Evolutionary conservation across 495 filamentous ascomycete genomes (phyloP).

Genomic region (Parathielavia hyrcaniae): DNA sequence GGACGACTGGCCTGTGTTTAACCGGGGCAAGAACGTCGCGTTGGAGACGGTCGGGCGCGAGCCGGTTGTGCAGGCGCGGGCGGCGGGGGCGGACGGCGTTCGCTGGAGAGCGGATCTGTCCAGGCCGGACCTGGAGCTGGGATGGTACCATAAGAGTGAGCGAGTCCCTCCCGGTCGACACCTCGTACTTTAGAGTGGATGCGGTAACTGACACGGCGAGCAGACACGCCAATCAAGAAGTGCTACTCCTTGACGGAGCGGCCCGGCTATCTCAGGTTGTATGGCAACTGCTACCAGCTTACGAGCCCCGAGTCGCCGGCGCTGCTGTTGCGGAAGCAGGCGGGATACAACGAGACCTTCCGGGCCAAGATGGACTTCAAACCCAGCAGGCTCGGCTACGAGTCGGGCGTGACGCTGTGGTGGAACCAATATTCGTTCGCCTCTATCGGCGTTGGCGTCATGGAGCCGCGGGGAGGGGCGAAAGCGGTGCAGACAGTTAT

Average conservation of each 20-base stretch:
- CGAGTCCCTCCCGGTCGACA: not conserved
- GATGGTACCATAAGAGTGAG: not conserved
- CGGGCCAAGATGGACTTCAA: not conserved
- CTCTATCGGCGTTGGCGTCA: not conserved
- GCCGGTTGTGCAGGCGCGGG: not conserved
- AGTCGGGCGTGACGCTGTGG: not conserved
- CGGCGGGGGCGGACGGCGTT: not conserved
- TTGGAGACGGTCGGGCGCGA: not conserved
- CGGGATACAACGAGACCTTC: not conserved
- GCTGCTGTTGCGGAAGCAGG: not conserved
- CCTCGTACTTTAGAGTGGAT: not conserved
- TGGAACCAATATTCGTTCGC: not conserved
- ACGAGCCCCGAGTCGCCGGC: not conserved
- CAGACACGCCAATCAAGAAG: conserved; percentile 2
- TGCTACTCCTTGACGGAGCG: not conserved
- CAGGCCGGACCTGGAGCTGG: not conserved
- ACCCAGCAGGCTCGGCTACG: not conserved
- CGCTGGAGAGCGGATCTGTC: not conserved
- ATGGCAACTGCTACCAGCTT: not conserved
- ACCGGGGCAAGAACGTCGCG: not conserved
- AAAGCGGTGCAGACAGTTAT: not conserved
- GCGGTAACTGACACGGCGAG: not conserved
- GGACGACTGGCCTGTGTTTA: not conserved
- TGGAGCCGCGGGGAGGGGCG: not conserved
- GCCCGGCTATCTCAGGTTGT: not conserved